Conservation (phyloP, 1,284 basidiomycete species). For the Austroboletus novae-zelandiae region DNA sequence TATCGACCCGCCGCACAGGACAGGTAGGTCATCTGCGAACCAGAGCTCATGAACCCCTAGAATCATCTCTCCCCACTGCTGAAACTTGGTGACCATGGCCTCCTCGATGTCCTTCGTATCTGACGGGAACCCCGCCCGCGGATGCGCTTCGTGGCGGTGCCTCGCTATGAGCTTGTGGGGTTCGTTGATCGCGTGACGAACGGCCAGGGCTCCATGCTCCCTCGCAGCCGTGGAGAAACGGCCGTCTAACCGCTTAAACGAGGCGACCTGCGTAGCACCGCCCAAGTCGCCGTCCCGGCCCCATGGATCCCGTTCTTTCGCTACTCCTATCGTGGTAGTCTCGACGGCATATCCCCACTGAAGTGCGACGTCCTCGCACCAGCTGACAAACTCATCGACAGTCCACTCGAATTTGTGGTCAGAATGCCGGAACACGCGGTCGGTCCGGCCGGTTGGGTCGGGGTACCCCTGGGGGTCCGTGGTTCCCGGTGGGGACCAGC, state of each 20-base stretch:
- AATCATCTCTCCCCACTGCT: slow-evolving; percentile 46
- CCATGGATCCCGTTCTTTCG: slow-evolving; percentile 62
- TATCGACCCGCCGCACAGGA: slow-evolving; percentile 69
- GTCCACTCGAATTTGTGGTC: slow-evolving; percentile 98
- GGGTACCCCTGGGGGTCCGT: slow-evolving; percentile 54
- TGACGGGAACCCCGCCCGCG: slow-evolving; percentile 41
- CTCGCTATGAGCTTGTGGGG: slow-evolving; percentile 51
- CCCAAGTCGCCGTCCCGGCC: slow-evolving; percentile 61
- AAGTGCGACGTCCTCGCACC: slow-evolving; percentile 62
- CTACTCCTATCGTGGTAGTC: slow-evolving; percentile 52
- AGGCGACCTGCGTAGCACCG: slow-evolving; percentile 72
- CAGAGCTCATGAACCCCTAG: slow-evolving; percentile 67
- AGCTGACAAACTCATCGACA: slow-evolving; percentile 69
- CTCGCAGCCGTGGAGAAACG: slow-evolving; percentile 31
- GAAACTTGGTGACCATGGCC: slow-evolving; percentile 52
- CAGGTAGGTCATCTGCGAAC: slow-evolving; percentile 57
- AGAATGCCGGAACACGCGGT: slow-evolving; percentile 71
- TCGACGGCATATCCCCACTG: slow-evolving; percentile 77
- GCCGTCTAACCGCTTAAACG: slow-evolving; percentile 54
- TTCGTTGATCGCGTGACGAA: slow-evolving; percentile 32
- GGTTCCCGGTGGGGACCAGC: slow-evolving; percentile 67
- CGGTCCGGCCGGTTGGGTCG: slow-evolving; percentile 76
- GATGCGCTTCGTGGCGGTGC: slow-evolving; percentile 52
- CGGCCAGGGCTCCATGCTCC: slow-evolving; percentile 35
- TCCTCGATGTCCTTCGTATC: slow-evolving; percentile 49